phyloP scores from a whole-genome alignment of 129 eudicot genomes.

The Sambucus nigra region DNA sequence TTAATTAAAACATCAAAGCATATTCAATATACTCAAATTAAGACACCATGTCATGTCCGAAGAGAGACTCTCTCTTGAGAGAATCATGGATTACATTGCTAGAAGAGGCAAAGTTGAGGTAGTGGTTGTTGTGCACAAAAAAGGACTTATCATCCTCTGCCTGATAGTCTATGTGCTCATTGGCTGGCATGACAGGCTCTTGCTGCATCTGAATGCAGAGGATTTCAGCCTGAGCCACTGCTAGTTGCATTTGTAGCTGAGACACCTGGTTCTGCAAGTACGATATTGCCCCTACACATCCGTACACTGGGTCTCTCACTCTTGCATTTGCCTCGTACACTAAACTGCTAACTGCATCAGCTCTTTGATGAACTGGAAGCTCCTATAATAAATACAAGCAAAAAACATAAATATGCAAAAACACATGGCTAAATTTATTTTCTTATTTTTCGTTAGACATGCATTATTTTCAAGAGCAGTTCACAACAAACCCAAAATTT shows the following conservation, averaged over 20 bases:
- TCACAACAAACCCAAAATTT: too few relatives aligned
- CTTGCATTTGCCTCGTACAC: conserved; percentile 86
- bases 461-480: too few relatives aligned
- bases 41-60: conserved; percentile 60
- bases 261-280: conserved; percentile 64
- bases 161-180: background rate
- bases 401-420: too few relatives aligned
- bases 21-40: too few relatives aligned
- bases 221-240: conserved; percentile 84
- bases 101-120: conserved; percentile 28
- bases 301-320: conserved; percentile 71
- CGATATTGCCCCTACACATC: conserved; percentile 81
- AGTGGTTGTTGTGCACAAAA: conserved; percentile 35
- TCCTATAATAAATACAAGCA: conserved; percentile 30
- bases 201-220: conserved; percentile 76
- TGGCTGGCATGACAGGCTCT: conserved; percentile 15
- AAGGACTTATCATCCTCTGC: conserved; percentile 32
- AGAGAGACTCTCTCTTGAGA: conserved; percentile 55
- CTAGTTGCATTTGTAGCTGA: conserved; percentile 79
- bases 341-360: conserved; percentile 82
- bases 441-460: too few relatives aligned
- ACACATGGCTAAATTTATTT: too few relatives aligned
- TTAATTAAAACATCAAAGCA: too few relatives aligned
- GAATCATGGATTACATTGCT: conserved; percentile 42
- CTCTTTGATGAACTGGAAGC: conserved; percentile 57